Conservation (phyloP, 495 filamentous ascomycete species). For the Tuber microsphaerosporum region DNA sequence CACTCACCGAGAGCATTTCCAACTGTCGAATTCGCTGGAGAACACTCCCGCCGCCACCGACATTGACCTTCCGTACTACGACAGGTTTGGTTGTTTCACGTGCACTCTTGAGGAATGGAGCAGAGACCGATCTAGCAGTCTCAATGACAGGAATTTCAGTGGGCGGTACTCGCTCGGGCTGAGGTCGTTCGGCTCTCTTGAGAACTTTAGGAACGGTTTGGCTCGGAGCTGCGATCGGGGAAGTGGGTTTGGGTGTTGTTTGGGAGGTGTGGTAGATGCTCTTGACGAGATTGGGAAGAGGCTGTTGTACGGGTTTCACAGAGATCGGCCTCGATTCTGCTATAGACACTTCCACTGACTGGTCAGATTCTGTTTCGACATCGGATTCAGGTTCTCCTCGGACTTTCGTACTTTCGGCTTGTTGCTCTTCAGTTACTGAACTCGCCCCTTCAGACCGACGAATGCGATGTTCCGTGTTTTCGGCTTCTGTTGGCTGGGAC, state of each 20-base stretch:
- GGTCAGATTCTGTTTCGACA: conserved; percentile 32
- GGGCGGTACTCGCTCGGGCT: conserved; percentile 13
- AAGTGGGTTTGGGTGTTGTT: conserved; percentile 16
- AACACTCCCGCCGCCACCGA: conserved; percentile 36
- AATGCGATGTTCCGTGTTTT: background rate
- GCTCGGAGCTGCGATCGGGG: conserved; percentile 22
- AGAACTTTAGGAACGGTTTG: conserved; percentile 21
- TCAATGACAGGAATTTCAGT: conserved; percentile 23
- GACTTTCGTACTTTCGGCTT: conserved; percentile 30
- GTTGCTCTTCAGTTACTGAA: conserved; percentile 18
- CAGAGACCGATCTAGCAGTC: conserved; percentile 38
- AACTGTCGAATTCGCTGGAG: conserved; percentile 40
- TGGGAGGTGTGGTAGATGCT: conserved; percentile 27
- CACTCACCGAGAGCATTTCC: conserved; percentile 33
- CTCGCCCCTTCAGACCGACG: background rate
- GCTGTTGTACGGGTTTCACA: conserved; percentile 35
- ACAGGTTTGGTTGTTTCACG: conserved; percentile 17
- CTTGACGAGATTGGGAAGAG: conserved; percentile 31
- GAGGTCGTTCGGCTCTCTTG: conserved; percentile 30
- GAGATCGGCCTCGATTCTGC: conserved; percentile 39
- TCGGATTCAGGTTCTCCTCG: conserved; percentile 34
- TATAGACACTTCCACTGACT: conserved; percentile 32
- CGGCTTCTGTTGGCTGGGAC: background rate
- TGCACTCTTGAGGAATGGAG: conserved; percentile 37
- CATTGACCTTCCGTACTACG: conserved; percentile 30